Evolutionary conservation across 805 yeast species (phyloP).

Genomic region (Lipomyces mesembrius): DNA sequence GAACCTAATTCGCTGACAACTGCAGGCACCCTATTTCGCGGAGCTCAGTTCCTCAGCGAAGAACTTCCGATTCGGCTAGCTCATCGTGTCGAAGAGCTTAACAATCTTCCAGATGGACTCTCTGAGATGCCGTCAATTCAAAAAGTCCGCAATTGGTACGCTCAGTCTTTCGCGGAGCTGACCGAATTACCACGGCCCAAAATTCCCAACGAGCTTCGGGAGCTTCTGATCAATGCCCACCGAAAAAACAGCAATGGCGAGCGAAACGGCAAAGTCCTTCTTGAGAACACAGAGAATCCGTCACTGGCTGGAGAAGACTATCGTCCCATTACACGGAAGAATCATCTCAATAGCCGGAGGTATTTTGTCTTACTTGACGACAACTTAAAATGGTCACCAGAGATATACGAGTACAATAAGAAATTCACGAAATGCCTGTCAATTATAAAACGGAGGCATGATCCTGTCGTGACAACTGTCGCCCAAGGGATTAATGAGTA

Average conservation of each 20-base stretch:
- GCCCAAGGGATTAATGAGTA: constrained; percentile 86
- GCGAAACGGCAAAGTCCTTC: constrained; percentile 27
- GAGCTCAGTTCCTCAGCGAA: constrained; percentile 70
- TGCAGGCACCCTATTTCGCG: constrained; percentile 56
- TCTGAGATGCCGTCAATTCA: constrained; percentile 73
- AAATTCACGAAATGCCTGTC: constrained; percentile 66
- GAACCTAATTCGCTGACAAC: background rate
- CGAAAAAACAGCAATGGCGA: constrained; percentile 22
- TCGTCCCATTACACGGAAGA: constrained; percentile 11
- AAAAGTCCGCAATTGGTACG: constrained; percentile 85
- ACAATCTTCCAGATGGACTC: constrained; percentile 75
- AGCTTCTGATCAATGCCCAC: constrained; percentile 45
- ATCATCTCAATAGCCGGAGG: constrained; percentile 43
- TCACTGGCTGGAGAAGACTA: constrained; percentile 29
- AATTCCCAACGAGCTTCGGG: constrained; percentile 51
- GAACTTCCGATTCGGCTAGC: constrained; percentile 88
- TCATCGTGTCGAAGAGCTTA: constrained; percentile 82
- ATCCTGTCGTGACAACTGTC: constrained; percentile 89
- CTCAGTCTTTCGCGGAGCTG: constrained; percentile 84
- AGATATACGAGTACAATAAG: constrained; percentile 72
- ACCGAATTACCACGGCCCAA: constrained; percentile 65
- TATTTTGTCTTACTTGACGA: constrained; percentile 60
- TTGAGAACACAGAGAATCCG: constrained; percentile 33
- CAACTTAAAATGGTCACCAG: constrained; percentile 69
- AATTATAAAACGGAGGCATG: constrained; percentile 80